These are phyloP conservation scores for Phytophthora podocarpi DNA, from an alignment of 352 stramenopile species.

Conservation along the genomic window DNA sequence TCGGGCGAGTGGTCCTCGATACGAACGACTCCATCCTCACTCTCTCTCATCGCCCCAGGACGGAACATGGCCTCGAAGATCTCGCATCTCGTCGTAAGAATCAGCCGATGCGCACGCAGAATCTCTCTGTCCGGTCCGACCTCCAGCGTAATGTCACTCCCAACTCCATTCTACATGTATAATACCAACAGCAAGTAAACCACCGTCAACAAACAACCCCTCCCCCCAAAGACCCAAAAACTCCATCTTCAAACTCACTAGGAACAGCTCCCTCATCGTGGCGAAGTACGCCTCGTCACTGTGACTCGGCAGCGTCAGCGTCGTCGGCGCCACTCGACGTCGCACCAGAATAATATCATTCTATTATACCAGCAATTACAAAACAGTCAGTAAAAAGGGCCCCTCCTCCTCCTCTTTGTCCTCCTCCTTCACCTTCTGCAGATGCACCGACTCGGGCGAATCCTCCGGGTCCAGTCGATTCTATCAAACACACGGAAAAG, in stretches of 20 bases:
- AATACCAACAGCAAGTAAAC: not conserved
- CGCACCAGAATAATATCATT: slow-evolving; percentile 89
- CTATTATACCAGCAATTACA: slow-evolving; percentile 25
- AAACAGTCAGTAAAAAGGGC: slow-evolving; percentile 9
- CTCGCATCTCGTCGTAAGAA: slow-evolving; percentile 86
- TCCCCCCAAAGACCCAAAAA: not conserved
- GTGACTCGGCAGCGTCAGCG: slow-evolving; percentile 50
- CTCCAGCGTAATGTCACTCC: slow-evolving; percentile 75
- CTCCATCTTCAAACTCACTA: slow-evolving; percentile 37
- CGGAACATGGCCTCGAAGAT: slow-evolving; percentile 92
- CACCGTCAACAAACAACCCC: not conserved
- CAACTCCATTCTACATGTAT: slow-evolving; percentile 51
- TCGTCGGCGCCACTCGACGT: slow-evolving; percentile 45
- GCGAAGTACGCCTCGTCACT: slow-evolving; percentile 79
- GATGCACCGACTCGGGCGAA: slow-evolving; percentile 82
- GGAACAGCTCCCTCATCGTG: slow-evolving; percentile 75
- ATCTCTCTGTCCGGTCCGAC: slow-evolving; percentile 70
- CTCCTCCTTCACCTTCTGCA: slow-evolving; percentile 67
- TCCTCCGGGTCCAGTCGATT: slow-evolving; percentile 81
- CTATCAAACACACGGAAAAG: slow-evolving; percentile 31
- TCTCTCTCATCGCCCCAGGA: slow-evolving; percentile 85
- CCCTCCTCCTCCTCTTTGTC: not conserved
- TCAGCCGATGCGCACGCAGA: slow-evolving; percentile 68
- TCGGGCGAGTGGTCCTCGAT: slow-evolving; percentile 81
- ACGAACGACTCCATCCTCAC: slow-evolving; percentile 76